A percentile compares a stretch with the other conserved stretches of the same genome.
Evolutionary conservation across 805 yeast species (phyloP).

Genomic region (Wickerhamiella allomyrinae): DNA sequence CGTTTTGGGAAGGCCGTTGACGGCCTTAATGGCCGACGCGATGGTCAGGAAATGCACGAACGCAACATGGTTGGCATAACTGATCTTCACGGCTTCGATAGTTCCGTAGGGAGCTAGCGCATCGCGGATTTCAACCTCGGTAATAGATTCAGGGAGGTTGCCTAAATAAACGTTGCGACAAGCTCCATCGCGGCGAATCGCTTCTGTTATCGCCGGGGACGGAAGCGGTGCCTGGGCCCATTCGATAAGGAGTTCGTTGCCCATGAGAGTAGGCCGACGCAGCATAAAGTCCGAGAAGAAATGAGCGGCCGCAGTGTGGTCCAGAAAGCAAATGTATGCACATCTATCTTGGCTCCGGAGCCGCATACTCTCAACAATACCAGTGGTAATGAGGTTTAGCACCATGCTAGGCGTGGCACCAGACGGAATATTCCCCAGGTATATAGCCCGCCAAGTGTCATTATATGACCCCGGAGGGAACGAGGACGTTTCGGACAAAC

Average conservation of each 20-base stretch:
- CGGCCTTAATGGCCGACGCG: constrained; percentile 73
- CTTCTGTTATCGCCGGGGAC: constrained; percentile 56
- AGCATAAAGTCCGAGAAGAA: constrained; percentile 89
- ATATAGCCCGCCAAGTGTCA: constrained; percentile 50
- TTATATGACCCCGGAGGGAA: too few relatives aligned
- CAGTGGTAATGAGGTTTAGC: constrained; percentile 81
- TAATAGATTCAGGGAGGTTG: constrained; percentile 47
- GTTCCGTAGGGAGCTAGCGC: constrained; percentile 66
- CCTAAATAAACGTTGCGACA: constrained; percentile 91
- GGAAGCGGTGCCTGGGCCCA: constrained; percentile 82
- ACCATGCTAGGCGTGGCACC: constrained; percentile 68
- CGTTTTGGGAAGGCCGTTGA: constrained; percentile 51
- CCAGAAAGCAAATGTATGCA: constrained; percentile 81
- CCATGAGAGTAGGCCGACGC: constrained; percentile 65
- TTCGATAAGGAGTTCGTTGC: constrained; percentile 72
- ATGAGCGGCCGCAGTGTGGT: constrained; percentile 72
- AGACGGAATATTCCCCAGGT: constrained; percentile 77
- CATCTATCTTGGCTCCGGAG: constrained; percentile 75
- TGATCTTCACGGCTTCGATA: constrained; percentile 71
- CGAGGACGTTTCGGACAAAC: too few relatives aligned
- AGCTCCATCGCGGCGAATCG: constrained; percentile 75
- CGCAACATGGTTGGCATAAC: constrained; percentile 59
- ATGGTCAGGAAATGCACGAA: constrained; percentile 84
- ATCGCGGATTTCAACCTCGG: constrained; percentile 49
- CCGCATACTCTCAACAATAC: constrained; percentile 61